Evolutionary conservation across 1,284 basidiomycete species (phyloP), one percentile per base, ranked within the genome.

Genomic region (Sporisorium graminicola): DNA sequence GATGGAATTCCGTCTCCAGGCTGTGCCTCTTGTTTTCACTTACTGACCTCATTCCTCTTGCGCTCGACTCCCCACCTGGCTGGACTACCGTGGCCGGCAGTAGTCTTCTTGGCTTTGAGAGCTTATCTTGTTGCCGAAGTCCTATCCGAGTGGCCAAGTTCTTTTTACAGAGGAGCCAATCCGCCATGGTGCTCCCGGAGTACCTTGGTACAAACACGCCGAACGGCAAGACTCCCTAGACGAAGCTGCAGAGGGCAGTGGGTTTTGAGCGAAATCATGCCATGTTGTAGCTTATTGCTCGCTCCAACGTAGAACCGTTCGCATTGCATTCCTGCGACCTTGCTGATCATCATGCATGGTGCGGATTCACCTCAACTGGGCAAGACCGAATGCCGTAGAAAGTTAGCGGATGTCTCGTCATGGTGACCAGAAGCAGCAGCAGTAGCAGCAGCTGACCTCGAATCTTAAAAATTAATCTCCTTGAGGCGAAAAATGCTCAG

Each of bases 1-100:
- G 56, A 55, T 50, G 66, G 66, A 69, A 63, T 63, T 69, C 66
- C 66, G 66, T 31, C 31, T 63, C 46, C 54, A 22, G 60, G 65
- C 65, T 62, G 43, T 68, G 43, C 22, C 18, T 3, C 5, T 20
- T 49, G 26, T n/a, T 56, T 20, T 3, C 22, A 5, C 29, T 31
- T 31, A n/a, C n/a, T n/a, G n/a, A n/a, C n/a, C 31, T 33, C 31
- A 33, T 6, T 40, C 37, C 50, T n/a, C 27, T 42, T 6, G n/a
- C n/a, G 5, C 18, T 52, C n/a, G 18, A 43, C n/a, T 43, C 6
- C n/a, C 40, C 5, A 33, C 49, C 53, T 29, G 49, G 7, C 44
- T 51, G 63, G 44, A 65, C 51, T 33, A 42, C 35, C 35, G 37
- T 18, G 49, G 54, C 37, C 42, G 16, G 14, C 40, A 20, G 27